These are phyloP conservation scores for Diaporthe aspalathi DNA, from an alignment of 2,329 filamentous ascomycete genomes.

Conservation along the genomic window DNA sequence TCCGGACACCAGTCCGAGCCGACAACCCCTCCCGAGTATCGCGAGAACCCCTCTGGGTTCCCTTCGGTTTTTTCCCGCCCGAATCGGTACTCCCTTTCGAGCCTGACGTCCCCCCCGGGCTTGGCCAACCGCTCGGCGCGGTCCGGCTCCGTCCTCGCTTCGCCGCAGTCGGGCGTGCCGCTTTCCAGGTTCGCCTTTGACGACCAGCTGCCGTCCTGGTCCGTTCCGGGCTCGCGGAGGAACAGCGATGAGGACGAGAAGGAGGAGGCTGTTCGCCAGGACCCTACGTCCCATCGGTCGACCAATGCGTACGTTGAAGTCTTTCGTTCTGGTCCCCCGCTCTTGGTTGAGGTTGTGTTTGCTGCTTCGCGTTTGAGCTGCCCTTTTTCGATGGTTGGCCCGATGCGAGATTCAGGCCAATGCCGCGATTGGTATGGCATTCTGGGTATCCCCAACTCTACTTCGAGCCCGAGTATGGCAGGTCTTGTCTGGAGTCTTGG, in stretches of 20 bases:
- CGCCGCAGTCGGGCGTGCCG: constrained; percentile 73
- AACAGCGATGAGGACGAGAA: constrained; percentile 94
- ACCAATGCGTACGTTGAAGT: constrained; percentile 78
- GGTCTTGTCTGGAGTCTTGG: background rate
- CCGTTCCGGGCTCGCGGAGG: constrained; percentile 85
- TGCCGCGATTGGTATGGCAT: background rate
- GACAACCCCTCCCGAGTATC: constrained; percentile 94
- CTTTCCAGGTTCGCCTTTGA: constrained; percentile 70
- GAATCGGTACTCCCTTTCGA: constrained; percentile 84
- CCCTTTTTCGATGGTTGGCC: background rate
- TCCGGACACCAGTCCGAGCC: constrained; percentile 90
- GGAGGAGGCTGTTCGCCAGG: constrained; percentile 76
- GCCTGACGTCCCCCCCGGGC: constrained; percentile 83
- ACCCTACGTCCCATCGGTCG: constrained; percentile 77
- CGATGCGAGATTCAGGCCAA: background rate
- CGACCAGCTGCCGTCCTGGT: constrained; percentile 80
- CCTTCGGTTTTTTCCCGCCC: constrained; percentile 84
- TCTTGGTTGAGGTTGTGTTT: background rate
- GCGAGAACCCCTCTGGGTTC: constrained; percentile 77
- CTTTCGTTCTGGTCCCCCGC: constrained; percentile 35
- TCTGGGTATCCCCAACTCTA: background rate
- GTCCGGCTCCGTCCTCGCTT: constrained; percentile 83
- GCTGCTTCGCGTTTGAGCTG: background rate
- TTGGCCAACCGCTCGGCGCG: constrained; percentile 78
- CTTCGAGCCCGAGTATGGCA: background rate